Base-by-base conservation (phyloP, 495 filamentous ascomycete genomes). In the Hypoxylon lienhwacheense region DNA sequence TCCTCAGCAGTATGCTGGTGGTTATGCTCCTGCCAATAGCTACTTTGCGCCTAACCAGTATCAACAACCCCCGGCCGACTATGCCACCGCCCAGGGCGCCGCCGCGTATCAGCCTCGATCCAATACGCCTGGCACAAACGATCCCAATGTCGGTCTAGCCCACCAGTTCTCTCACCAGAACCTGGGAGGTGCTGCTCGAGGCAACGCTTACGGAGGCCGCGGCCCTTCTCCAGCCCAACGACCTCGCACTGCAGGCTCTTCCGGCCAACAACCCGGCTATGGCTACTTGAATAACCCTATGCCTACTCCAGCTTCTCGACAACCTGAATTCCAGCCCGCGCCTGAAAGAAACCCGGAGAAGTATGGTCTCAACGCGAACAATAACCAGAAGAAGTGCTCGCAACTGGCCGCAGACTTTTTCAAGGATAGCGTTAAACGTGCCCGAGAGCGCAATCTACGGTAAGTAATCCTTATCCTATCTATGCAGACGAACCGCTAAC, bases 111-210 rank as follows among this genome's bases (percentile, higher is more conserved):
- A 87, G 68, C 74, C 78, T 25, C 77, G 82, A 53, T 81, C 70
- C 55, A 77, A 67, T 66, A 77, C 67, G 15, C 72, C 74, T 51
- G 77, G 70, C 70, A 84, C 66, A 70, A 86, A 77, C 75, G 87
- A 78, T 79, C 84, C 75, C 76, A 88, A 79, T 76, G 88, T 90
- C 56, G 92, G 90, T 16, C 78, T 99, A 37, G 90, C 89, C 57
- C 89, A 95, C 65, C 93, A 99, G 67, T 91, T 99, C 67, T 93
- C 92, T 26, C 91, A 97, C 70, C 93, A 99, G 77, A 95, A 97
- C 68, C 81, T 97, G 5, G 88, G 87, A 41, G 78, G 82, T 39
- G 81, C 79, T 36, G 77, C 74, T 44, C 81, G 89, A 57, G 73
- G 72, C 2, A 84, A 85, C 48, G 81, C 88, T 42, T 89, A 88